Percentiles rank a stretch among this genome's conserved stretches.
These are phyloP conservation scores for Allium sativum DNA, from an alignment of 106 monocot species.

Conservation along the genomic window DNA sequence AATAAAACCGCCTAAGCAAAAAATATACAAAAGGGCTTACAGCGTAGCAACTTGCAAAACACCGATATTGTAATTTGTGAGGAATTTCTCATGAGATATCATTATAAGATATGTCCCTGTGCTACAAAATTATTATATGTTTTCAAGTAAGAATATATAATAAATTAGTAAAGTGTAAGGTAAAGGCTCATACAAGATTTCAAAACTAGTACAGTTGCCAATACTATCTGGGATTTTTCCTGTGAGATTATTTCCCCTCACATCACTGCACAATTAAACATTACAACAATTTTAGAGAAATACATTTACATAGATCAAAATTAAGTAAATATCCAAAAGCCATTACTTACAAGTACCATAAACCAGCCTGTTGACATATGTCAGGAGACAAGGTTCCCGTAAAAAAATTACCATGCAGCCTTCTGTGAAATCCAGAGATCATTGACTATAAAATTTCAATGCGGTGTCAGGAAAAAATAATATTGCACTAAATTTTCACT, in stretches of 20 bases:
- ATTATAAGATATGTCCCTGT: slow-evolving; percentile 96
- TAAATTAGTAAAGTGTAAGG: background rate
- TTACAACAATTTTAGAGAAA: background rate
- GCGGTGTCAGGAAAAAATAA: no score
- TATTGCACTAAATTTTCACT: slow-evolving; percentile 3
- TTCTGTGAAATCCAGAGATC: slow-evolving; percentile 22
- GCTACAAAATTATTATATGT: no score
- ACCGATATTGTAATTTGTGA: slow-evolving; percentile 93
- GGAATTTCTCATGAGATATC: slow-evolving; percentile 89
- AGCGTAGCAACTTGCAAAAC: slow-evolving; percentile 97
- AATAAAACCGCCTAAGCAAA: no score
- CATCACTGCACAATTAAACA: slow-evolving; percentile 56
- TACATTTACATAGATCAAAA: background rate
- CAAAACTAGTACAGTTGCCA: slow-evolving; percentile 96
- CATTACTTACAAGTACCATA: slow-evolving; percentile 94
- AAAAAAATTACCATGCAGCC: slow-evolving; percentile 70
- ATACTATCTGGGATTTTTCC: slow-evolving; percentile 86
- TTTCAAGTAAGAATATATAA: background rate
- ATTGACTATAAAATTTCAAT: no score
- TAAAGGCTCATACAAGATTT: slow-evolving; percentile 42
- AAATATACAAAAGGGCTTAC: slow-evolving; percentile 29
- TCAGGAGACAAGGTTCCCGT: slow-evolving; percentile 82
- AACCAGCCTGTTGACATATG: slow-evolving; percentile 88
- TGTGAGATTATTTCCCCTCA: slow-evolving; percentile 81
- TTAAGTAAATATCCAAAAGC: no score